Conservation (phyloP, 441 rosid genomes). For the Gossypium schwendimanii region DNA sequence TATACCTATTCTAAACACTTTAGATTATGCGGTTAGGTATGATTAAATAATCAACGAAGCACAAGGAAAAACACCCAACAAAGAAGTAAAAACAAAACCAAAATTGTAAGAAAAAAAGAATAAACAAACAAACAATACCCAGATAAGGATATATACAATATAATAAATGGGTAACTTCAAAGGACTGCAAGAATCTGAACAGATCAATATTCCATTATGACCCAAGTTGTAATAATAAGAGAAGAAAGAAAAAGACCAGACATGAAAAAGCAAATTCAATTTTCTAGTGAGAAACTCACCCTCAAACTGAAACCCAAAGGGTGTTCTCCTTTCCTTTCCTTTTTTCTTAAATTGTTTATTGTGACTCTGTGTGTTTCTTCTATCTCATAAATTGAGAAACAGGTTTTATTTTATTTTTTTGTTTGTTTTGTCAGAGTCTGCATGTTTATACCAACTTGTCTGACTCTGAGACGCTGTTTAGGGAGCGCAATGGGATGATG, state of each 20-base stretch:
- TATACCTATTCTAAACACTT: background rate
- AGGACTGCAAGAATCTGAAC: conserved; percentile 22
- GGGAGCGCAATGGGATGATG: background rate
- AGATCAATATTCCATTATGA: conserved; percentile 11
- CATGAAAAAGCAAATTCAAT: conserved; percentile 7
- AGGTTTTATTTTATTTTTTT: too few relatives aligned
- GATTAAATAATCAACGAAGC: conserved; percentile 27
- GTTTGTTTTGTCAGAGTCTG: conserved; percentile 5
- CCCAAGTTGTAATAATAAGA: background rate
- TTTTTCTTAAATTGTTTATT: too few relatives aligned
- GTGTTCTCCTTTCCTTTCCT: background rate
- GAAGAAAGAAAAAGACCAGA: background rate
- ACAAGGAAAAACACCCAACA: conserved; percentile 5
- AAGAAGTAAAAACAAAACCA: conserved; percentile 15
- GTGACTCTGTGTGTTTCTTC: too few relatives aligned
- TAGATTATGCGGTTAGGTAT: conserved; percentile 28
- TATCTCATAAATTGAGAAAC: too few relatives aligned
- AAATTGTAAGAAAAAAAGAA: background rate
- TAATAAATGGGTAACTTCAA: conserved; percentile 8
- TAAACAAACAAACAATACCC: conserved; percentile 11
- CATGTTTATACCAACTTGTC: conserved; percentile 27
- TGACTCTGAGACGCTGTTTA: conserved; percentile 19
- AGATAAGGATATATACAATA: conserved; percentile 11
- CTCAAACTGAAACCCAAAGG: background rate
- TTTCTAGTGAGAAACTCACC: conserved; percentile 25